Evolutionary conservation across 176 grass and related monocot genomes (phyloP).

Genomic region (Cocos nucifera): DNA sequence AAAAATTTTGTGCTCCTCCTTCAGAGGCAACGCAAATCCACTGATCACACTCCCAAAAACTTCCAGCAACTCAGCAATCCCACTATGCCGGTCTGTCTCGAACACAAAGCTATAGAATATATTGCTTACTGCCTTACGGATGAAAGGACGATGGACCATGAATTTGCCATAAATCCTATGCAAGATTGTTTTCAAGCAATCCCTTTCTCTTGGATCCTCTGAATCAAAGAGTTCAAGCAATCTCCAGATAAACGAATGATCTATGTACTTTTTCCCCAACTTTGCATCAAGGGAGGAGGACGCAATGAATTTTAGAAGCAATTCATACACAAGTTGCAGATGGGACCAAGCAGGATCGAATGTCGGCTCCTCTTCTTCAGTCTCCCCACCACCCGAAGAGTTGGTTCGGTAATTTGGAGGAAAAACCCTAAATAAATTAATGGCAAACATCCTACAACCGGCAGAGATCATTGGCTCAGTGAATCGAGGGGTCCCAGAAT

Average conservation of each 20-base stretch:
- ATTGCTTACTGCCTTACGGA: conserved; percentile 10
- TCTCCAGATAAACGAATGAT: conserved; percentile 10
- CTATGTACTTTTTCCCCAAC: conserved; percentile 11
- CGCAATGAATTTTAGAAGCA: conserved; percentile 10
- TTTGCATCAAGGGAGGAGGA: conserved; percentile 14
- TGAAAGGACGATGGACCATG: conserved; percentile 12
- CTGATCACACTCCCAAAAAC: conserved; percentile 2
- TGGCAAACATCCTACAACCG: conserved; percentile 5
- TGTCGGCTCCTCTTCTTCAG: conserved; percentile 13
- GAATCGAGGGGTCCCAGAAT: not conserved
- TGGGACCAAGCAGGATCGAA: conserved; percentile 15
- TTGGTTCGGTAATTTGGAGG: conserved; percentile 1
- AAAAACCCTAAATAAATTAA: conserved; percentile 12
- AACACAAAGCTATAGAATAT: conserved; percentile 5
- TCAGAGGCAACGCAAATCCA: conserved; percentile 1
- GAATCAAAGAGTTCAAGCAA: conserved; percentile 14
- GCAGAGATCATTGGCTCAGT: conserved; percentile 5
- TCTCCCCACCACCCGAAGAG: not conserved
- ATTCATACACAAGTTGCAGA: conserved; percentile 14
- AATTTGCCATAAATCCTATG: conserved; percentile 19
- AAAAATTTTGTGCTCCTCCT: conserved; percentile 15
- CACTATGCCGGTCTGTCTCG: conserved; percentile 5
- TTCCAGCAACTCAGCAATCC: conserved; percentile 7
- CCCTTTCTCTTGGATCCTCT: conserved; percentile 13
- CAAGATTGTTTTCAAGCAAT: conserved; percentile 17